phyloP scores from a whole-genome alignment of 2,329 filamentous ascomycete genomes.

The Eurotiales sp. region DNA sequence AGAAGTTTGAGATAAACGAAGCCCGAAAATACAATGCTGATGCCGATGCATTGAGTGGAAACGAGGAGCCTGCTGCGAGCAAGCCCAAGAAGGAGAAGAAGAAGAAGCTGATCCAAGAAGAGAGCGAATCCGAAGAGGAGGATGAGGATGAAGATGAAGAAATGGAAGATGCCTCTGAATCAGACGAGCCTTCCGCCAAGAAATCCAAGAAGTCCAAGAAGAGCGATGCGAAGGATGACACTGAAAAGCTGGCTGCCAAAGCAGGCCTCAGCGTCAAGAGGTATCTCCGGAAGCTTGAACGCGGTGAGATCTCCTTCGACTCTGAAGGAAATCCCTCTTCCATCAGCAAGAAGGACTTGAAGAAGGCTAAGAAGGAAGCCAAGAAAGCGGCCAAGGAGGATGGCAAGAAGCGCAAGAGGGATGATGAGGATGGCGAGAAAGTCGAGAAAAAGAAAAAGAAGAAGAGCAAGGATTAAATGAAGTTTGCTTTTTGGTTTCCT shows the following conservation, averaged over 20 bases:
- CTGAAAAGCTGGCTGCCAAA: conserved; percentile 60
- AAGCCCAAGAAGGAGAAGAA: conserved; percentile 47
- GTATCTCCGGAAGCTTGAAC: conserved; percentile 74
- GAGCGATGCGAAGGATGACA: conserved; percentile 45
- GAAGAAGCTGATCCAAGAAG: conserved; percentile 45
- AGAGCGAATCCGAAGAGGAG: conserved; percentile 22
- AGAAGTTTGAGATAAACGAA: conserved; percentile 82
- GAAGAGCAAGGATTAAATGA: conserved; percentile 53
- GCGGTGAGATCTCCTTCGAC: conserved; percentile 69
- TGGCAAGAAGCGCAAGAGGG: conserved; percentile 69
- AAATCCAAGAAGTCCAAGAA: conserved; percentile 47
- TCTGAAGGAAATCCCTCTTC: conserved; percentile 63
- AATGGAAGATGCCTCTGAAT: conserved; percentile 35
- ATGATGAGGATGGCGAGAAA: conserved; percentile 56
- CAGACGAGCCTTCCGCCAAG: conserved; percentile 25
- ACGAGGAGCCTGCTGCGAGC: conserved; percentile 51
- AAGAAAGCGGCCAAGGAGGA: conserved; percentile 51
- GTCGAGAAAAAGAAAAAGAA: conserved; percentile 52
- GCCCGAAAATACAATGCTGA: conserved; percentile 91
- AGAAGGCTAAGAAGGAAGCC: conserved; percentile 65
- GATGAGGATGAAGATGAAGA: conserved; percentile 36
- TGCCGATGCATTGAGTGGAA: conserved; percentile 75
- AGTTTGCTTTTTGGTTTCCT: conserved; percentile 9
- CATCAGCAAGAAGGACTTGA: conserved; percentile 71
- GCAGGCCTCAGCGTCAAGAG: conserved; percentile 69